Evolutionary conservation across 108 stramenopile species (phyloP).

Genomic region (Asterionellopsis glacialis): DNA sequence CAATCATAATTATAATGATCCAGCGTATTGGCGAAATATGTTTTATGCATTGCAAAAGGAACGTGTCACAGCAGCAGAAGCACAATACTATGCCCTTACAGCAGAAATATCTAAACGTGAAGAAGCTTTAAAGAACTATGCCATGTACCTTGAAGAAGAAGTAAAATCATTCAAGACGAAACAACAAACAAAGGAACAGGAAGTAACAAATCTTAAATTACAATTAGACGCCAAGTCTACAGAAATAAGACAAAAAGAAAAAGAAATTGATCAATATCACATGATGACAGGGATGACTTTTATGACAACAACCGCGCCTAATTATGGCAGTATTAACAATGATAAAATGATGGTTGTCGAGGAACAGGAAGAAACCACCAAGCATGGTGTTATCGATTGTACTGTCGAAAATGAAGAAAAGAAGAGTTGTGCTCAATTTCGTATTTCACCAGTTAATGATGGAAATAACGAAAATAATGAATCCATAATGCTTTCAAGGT

Average conservation of each 20-base stretch:
- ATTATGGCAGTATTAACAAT: too few species aligned
- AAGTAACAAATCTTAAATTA: too few species aligned
- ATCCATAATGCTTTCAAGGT: not conserved
- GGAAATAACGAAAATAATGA: not conserved
- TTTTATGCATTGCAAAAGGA: constrained; percentile 3
- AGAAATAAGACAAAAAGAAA: too few species aligned
- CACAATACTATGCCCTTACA: not conserved
- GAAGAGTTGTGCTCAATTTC: constrained; percentile 2
- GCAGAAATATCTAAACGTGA: constrained; percentile 6
- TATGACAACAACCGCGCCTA: too few species aligned
- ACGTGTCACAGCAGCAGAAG: constrained; percentile 12
- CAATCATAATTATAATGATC: not conserved
- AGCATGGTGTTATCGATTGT: not conserved
- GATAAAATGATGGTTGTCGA: too few species aligned
- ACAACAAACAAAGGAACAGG: too few species aligned
- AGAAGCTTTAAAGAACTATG: constrained; percentile 4
- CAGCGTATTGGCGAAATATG: not conserved
- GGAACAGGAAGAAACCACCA: too few species aligned
- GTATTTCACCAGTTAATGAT: not conserved
- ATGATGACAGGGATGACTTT: too few species aligned
- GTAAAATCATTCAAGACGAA: not conserved
- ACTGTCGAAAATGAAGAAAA: not conserved
- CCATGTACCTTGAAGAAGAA: not conserved
- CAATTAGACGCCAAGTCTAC: too few species aligned
- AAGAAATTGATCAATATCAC: too few species aligned